These are phyloP conservation scores for Mollisia scopiformis DNA, from an alignment of 2,329 filamentous ascomycete genomes.

Conservation along the genomic window DNA sequence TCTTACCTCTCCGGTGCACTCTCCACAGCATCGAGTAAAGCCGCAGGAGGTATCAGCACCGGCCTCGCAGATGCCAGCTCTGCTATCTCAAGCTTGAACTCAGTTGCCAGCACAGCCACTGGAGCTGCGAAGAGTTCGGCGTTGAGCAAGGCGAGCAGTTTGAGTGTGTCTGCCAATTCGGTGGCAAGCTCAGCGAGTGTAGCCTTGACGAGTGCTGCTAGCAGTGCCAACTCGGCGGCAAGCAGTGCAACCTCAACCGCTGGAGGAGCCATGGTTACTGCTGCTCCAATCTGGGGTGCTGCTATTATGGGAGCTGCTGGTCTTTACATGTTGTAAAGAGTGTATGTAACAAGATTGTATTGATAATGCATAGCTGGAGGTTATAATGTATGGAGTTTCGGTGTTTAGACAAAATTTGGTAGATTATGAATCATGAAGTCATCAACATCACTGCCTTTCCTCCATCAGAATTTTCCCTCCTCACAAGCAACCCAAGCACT, in stretches of 20 bases:
- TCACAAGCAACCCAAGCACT: constrained; percentile 42
- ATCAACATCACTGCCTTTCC: background rate
- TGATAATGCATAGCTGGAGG: background rate
- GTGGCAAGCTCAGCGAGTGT: background rate
- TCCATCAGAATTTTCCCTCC: background rate
- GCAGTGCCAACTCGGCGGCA: background rate
- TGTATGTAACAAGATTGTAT: background rate
- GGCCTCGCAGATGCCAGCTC: constrained; percentile 6
- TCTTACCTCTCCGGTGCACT: background rate
- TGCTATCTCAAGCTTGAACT: constrained; percentile 1
- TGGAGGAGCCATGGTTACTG: constrained; percentile 15
- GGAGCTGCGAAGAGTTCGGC: constrained; percentile 12
- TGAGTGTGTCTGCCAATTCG: constrained; percentile 5
- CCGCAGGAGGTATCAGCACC: constrained; percentile 7
- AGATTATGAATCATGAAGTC: background rate
- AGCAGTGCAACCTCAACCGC: background rate
- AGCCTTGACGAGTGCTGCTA: background rate
- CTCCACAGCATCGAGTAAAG: background rate
- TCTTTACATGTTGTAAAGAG: background rate
- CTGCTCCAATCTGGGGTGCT: constrained; percentile 18
- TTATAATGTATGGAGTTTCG: background rate
- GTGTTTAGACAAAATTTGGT: background rate
- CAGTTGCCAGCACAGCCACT: constrained; percentile 15
- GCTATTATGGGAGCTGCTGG: constrained; percentile 18
- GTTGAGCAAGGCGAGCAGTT: constrained; percentile 6